Percentiles rank a stretch among this genome's conserved stretches.
Evolutionary conservation across 768 basidiomycete genomes (phyloP).

Genomic region (Gymnopilus dilepis): DNA sequence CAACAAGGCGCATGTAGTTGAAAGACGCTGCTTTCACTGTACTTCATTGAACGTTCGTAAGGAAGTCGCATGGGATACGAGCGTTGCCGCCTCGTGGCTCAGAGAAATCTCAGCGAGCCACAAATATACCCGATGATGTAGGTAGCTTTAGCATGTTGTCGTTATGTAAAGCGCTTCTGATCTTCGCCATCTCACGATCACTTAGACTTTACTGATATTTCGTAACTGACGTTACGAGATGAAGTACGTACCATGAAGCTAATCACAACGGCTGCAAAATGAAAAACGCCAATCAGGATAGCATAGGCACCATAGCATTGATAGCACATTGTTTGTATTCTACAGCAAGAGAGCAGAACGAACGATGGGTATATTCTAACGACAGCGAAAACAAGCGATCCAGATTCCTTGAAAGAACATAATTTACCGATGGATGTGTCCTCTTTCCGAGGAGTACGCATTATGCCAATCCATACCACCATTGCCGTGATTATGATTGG

Average conservation of each 20-base stretch:
- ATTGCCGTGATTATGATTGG: constrained; percentile 36
- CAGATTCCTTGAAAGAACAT: constrained; percentile 3
- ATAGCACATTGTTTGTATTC: background rate
- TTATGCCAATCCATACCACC: constrained; percentile 64
- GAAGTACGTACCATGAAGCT: constrained; percentile 13
- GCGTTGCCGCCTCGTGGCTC: background rate
- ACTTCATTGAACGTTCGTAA: background rate
- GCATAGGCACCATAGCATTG: constrained; percentile 3
- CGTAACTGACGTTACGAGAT: constrained; percentile 26
- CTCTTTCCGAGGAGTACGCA: constrained; percentile 67
- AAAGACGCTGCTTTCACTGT: too few species aligned
- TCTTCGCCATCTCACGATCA: constrained; percentile 36
- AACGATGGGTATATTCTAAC: constrained; percentile 20
- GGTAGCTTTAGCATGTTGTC: constrained; percentile 24
- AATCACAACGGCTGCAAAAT: constrained; percentile 21
- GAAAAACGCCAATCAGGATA: constrained; percentile 14
- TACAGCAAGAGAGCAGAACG: background rate
- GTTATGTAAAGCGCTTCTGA: constrained; percentile 31
- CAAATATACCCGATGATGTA: constrained; percentile 10
- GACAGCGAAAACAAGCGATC: constrained; percentile 22
- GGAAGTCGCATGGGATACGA: background rate
- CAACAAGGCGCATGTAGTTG: too few species aligned
- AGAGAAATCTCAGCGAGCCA: background rate
- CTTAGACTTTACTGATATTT: constrained; percentile 30
- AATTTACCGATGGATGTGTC: constrained; percentile 59